Percentiles rank a stretch among this genome's conserved stretches.
Evolutionary conservation across 2,329 filamentous ascomycete species (phyloP).

Genomic region (Gyromitra esculenta): DNA sequence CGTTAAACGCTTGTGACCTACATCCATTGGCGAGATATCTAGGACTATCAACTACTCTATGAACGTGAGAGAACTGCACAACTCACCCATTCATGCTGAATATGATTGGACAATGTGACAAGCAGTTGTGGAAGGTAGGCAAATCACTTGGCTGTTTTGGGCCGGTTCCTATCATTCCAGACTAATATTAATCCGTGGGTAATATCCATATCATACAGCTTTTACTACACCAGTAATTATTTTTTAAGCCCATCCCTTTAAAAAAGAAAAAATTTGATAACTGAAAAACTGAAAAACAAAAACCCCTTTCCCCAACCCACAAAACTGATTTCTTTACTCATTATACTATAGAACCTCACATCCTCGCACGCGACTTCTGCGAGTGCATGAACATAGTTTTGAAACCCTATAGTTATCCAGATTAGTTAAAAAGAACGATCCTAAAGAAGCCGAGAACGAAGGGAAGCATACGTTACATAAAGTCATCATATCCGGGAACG

Average conservation of each 20-base stretch:
- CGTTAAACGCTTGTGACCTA: too few relatives aligned
- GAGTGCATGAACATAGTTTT: constrained; percentile 62
- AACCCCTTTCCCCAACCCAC: constrained; percentile 23
- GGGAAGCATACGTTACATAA: constrained; percentile 76
- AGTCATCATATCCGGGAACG: constrained; percentile 93
- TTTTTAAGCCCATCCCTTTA: constrained; percentile 37
- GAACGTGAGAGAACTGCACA: too few relatives aligned
- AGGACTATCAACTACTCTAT: too few relatives aligned
- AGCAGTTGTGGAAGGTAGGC: too few relatives aligned
- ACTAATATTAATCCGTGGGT: constrained; percentile 1
- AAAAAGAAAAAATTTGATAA: constrained; percentile 7
- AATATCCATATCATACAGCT: constrained; percentile 31
- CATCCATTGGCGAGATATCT: too few relatives aligned
- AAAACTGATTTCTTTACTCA: constrained; percentile 16
- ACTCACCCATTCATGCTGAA: too few relatives aligned
- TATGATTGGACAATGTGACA: too few relatives aligned
- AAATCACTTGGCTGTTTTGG: too few relatives aligned
- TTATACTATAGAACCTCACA: constrained; percentile 25
- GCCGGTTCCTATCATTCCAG: too few relatives aligned
- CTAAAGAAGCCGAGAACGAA: not conserved
- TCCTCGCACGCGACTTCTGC: constrained; percentile 49
- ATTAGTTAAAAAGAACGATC: constrained; percentile 19
- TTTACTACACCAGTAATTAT: constrained; percentile 33
- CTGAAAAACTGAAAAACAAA: not conserved
- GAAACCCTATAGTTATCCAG: constrained; percentile 63